These are phyloP conservation scores for Russula vinacea DNA, from an alignment of 768 basidiomycete species.

Conservation along the genomic window DNA sequence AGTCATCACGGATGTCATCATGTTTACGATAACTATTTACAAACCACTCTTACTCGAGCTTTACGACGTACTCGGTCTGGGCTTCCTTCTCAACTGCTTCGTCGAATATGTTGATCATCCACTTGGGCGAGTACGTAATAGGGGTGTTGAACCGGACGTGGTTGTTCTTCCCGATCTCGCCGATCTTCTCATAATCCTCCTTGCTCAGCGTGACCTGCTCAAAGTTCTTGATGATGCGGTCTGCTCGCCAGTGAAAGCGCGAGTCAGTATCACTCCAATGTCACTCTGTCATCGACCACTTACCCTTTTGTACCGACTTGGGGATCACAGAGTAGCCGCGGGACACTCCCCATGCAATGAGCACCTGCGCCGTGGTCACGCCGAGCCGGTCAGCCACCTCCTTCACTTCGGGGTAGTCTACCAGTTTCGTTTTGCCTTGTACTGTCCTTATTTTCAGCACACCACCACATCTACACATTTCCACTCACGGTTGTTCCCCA, in stretches of 20 bases:
- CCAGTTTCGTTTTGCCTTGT: constrained; percentile 59
- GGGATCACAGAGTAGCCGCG: constrained; percentile 83
- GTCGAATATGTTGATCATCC: constrained; percentile 72
- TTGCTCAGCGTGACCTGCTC: constrained; percentile 63
- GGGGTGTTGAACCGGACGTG: constrained; percentile 63
- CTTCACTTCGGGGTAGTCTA: constrained; percentile 59
- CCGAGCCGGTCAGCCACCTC: constrained; percentile 60
- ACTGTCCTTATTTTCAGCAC: constrained; percentile 38
- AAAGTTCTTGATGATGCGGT: constrained; percentile 74
- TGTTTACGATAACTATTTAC: too few species aligned
- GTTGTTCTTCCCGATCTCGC: constrained; percentile 48
- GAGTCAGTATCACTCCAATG: neutral
- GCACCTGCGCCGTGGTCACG: constrained; percentile 74
- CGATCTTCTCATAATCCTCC: constrained; percentile 64
- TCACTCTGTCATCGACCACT: neutral
- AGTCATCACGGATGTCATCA: too few species aligned
- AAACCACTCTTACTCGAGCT: constrained; percentile 3
- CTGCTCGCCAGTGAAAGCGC: constrained; percentile 31
- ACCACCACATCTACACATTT: neutral
- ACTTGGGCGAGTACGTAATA: constrained; percentile 52
- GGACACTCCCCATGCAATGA: constrained; percentile 75
- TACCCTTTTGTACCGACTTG: constrained; percentile 68
- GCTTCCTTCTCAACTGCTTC: constrained; percentile 51
- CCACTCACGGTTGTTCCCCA: constrained; percentile 72
- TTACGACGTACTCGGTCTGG: constrained; percentile 3